Percentiles rank a stretch among this genome's conserved stretches.
These are phyloP conservation scores for Curvularia spicifera DNA, from an alignment of 2,329 filamentous ascomycete species.

Conservation along the genomic window DNA sequence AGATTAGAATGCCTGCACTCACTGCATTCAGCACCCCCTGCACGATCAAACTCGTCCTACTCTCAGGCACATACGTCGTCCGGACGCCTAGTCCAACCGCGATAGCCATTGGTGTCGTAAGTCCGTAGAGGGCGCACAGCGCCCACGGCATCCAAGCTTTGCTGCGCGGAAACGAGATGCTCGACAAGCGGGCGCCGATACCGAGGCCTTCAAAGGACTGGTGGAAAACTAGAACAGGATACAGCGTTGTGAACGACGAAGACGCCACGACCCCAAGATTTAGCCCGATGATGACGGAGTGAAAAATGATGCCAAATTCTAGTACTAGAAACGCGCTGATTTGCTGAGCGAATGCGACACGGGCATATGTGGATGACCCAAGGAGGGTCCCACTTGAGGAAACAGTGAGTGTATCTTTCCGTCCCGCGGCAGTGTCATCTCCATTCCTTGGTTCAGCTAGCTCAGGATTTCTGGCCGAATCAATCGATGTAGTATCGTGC, in stretches of 20 bases:
- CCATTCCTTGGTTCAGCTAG: neutral
- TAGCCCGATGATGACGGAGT: conserved; percentile 12
- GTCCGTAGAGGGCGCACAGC: conserved; percentile 6
- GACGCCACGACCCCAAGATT: conserved; percentile 11
- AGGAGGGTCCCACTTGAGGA: neutral
- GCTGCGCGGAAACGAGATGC: neutral
- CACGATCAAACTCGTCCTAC: conserved; percentile 1
- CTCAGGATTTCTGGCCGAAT: too few species aligned
- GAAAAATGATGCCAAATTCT: conserved; percentile 11
- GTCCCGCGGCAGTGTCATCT: neutral
- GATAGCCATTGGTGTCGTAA: conserved; percentile 8
- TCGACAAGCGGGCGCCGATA: conserved; percentile 8
- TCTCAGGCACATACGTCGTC: conserved; percentile 9
- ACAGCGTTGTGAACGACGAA: conserved; percentile 5
- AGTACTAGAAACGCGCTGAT: conserved; percentile 11
- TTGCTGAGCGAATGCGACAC: conserved; percentile 6
- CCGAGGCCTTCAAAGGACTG: conserved; percentile 12
- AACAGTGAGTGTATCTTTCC: conserved; percentile 1
- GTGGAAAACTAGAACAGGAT: conserved; percentile 6
- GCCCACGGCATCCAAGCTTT: conserved; percentile 11
- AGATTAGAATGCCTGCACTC: conserved; percentile 11
- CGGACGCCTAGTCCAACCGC: conserved; percentile 4
- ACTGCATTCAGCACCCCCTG: conserved; percentile 10
- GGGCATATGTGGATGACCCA: neutral
- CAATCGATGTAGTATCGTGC: too few species aligned